Conservation (phyloP, 2,329 filamentous ascomycete genomes). For the Emericellopsis cladophorae region DNA sequence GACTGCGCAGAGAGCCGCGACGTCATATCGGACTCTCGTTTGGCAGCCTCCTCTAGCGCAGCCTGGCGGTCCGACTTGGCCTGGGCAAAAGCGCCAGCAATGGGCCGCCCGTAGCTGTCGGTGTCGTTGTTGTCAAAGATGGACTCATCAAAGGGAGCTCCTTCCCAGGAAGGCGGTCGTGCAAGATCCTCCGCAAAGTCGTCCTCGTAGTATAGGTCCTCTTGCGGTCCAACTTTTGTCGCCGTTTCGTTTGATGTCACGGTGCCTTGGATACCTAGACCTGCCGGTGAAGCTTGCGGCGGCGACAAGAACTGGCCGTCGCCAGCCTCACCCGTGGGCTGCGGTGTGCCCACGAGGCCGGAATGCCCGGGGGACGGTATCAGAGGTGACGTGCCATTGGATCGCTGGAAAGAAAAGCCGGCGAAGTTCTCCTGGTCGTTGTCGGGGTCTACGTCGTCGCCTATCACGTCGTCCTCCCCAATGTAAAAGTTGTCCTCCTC, state of each 20-base stretch:
- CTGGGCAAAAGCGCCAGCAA: slow-evolving; percentile 43
- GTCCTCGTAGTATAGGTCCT: slow-evolving; percentile 61
- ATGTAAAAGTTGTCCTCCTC: slow-evolving; percentile 22
- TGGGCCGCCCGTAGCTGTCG: slow-evolving; percentile 46
- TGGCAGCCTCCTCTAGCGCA: slow-evolving; percentile 14
- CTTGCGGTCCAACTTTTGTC: slow-evolving; percentile 10
- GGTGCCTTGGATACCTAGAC: slow-evolving; percentile 30
- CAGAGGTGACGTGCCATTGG: slow-evolving; percentile 35
- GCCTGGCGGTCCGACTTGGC: slow-evolving; percentile 33
- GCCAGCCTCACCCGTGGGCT: slow-evolving; percentile 35
- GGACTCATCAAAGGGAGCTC: slow-evolving; percentile 55
- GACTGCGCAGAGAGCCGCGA: slow-evolving; percentile 31
- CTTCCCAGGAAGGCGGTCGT: slow-evolving; percentile 29
- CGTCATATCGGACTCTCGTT: slow-evolving; percentile 32
- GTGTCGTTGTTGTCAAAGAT: slow-evolving; percentile 60
- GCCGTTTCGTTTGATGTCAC: slow-evolving; percentile 6
- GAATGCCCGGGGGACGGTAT: slow-evolving; percentile 32
- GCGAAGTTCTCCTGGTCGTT: slow-evolving; percentile 49
- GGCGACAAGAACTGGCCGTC: slow-evolving; percentile 44
- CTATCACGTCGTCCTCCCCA: slow-evolving; percentile 15
- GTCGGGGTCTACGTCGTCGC: slow-evolving; percentile 28
- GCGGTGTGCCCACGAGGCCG: slow-evolving; percentile 24
- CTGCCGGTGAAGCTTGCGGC: slow-evolving; percentile 12
- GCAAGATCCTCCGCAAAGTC: slow-evolving; percentile 34
- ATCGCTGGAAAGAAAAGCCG: slow-evolving; percentile 44